Evolutionary conservation across 2,329 filamentous ascomycete genomes (phyloP), one percentile per base, ranked within the genome.

Genomic region (Rosellinia necatrix): DNA sequence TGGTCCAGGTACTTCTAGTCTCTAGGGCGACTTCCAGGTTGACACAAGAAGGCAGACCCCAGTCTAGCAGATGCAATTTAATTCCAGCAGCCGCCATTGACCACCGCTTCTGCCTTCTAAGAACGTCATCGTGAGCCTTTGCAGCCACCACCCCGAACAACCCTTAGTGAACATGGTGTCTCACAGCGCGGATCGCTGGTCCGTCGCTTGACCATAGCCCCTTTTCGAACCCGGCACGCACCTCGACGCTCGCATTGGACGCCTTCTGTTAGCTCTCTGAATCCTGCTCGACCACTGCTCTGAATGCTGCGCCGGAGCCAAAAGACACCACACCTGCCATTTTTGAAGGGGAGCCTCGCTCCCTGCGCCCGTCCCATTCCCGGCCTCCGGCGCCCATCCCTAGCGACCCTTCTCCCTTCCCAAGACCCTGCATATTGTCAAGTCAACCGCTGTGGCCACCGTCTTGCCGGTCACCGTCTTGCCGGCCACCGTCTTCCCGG

Each of bases 111-210:
- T n/a, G n/a, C 41, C 35, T 21, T 42, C 49, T 27, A n/a, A 43
- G 57, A 59, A 56, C 57, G 57, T 59, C 57, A 59, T 59, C 57
- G 57, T 53, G 41, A 53, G 44, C 38, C 43, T 47, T 46, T 8
- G 25, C 12, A 38, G 29, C 32, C 44, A 49, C 43, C 40, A 19
- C 24, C 15, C 32, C 43, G 22, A 44, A 25, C 37, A 35, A 17
- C 24, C 25, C 21, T 48, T 21, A 22, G 34, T 38, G n/a, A 58
- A 48, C 19, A 60, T 60, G 58, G 44, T 30, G 38, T 35, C 38
- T 48, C 30, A 40, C 35, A 15, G n/a, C 22, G 40, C 15, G n/a
- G 8, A 29, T 46, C 37, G 49, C 35, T 40, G 42, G 38, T n/a
- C 27, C 4, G 22, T 32, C 19, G 50, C 37, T 43, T 58, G 37